Conservation (phyloP, 495 filamentous ascomycete genomes). For the Penicillium bialowiezense region DNA sequence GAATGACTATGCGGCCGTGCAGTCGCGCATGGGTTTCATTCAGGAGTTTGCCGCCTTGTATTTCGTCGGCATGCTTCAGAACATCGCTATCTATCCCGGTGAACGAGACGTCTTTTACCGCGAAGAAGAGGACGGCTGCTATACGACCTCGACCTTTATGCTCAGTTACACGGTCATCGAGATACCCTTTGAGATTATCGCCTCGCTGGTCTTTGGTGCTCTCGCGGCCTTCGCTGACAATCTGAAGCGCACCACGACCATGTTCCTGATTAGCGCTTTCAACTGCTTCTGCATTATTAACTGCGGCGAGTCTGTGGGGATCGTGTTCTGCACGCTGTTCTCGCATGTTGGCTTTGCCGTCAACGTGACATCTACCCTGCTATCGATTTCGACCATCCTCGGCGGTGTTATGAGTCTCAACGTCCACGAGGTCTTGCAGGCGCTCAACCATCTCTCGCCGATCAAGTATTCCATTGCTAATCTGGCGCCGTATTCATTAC, state of each 20-base stretch:
- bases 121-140: conserved; percentile 66
- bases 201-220: conserved; percentile 60
- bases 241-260: conserved; percentile 53
- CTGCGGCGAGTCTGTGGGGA: conserved; percentile 72
- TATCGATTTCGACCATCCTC: conserved; percentile 65
- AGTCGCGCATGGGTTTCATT: conserved; percentile 68
- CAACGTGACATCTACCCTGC: conserved; percentile 61
- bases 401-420: conserved; percentile 65
- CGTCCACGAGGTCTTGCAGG: conserved; percentile 62
- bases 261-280: conserved; percentile 65
- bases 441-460: conserved; percentile 66
- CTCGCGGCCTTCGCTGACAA: conserved; percentile 59
- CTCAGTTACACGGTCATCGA: conserved; percentile 64
- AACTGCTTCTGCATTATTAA: conserved; percentile 70
- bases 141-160: conserved; percentile 66
- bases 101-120: conserved; percentile 70
- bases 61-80: conserved; percentile 77
- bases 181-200: conserved; percentile 64
- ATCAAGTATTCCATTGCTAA: conserved; percentile 65
- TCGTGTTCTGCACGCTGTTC: conserved; percentile 76
- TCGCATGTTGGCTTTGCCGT: conserved; percentile 71
- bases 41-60: conserved; percentile 69
- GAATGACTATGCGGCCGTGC: conserved; percentile 62
- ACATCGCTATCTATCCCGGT: conserved; percentile 66
- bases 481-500: conserved; percentile 56